Evolutionary conservation across 108 stramenopile species (phyloP), one percentile per base, ranked within the genome.

Genomic region (Nannochloropsis granulata): DNA sequence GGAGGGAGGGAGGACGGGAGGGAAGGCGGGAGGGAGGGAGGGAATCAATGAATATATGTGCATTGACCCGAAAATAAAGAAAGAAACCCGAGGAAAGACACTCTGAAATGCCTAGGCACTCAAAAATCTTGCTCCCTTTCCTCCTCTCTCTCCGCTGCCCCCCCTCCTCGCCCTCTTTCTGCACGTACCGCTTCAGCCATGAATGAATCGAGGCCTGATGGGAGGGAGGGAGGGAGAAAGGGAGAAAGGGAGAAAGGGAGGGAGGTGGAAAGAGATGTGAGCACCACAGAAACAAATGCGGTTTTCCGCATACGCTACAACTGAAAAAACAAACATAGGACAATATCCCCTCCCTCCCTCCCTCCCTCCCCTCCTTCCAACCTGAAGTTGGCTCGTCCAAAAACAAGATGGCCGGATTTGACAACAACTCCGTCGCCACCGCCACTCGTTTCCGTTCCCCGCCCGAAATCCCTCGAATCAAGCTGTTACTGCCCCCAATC

Each of bases 381-480:
- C 88, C 88, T 23, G 87, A 88, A 16, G 88, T 89, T 14, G 88
- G 88, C 81, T 89, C 88, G 82, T 89, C 88, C 16, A 85, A 81
- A 24, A 89, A 88, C 23, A 89, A 24, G 10, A 89, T 23, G 34
- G 87, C 25, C 21, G 88, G 85, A 24, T 89, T 82, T 12, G 83
- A 81, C 23, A 89, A 85, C 21, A 87, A 24, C 82, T 89, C 88
- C 43, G 88, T 89, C 23, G 87, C 87, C 25, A 88, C 45, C 78
- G 81, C 80, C 14, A 91, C 87, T 0, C 90, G 83, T 81, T 92
- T 92, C 78, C 91, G 83, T 90, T 91, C 91, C 13, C 91, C 91
- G 21, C 90, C 90, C 13, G 88, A 87, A 34, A 92, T 90, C 34
- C 92, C 92, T 12, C 92, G 83, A 43, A 87, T 87, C 23, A 80